Conservation (phyloP, 129 eudicot species). For the Rutidosis leptorrhynchoides region DNA sequence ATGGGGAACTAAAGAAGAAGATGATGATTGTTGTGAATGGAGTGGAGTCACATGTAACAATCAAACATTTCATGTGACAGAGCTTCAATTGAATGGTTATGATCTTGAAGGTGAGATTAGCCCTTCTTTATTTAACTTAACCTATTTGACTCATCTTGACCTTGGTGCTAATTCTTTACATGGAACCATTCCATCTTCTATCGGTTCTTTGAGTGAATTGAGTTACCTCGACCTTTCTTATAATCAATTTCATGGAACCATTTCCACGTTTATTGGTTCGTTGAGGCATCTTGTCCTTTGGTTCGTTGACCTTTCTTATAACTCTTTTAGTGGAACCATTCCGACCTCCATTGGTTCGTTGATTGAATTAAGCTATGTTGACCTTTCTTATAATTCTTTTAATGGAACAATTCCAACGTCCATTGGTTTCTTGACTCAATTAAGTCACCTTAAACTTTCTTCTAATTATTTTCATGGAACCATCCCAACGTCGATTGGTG, state of each 20-base stretch:
- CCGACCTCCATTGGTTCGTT: background rate
- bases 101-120: slow-evolving; percentile 6
- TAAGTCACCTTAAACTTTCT: background rate
- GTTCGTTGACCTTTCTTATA: no score
- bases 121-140: slow-evolving; percentile 28
- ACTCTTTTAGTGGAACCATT: slow-evolving; percentile 6
- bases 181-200: slow-evolving; percentile 6
- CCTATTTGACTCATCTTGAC: slow-evolving; percentile 14
- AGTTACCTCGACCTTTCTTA: background rate
- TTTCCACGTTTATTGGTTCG: background rate
- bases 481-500: background rate
- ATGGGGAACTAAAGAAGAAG: slow-evolving; percentile 15
- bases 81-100: slow-evolving; percentile 1
- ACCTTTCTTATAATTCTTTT: background rate
- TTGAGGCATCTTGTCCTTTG: no score
- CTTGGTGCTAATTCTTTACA: background rate
- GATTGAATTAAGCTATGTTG: background rate
- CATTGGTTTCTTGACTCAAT: background rate
- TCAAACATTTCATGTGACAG: slow-evolving; percentile 25
- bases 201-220: background rate
- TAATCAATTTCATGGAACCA: background rate
- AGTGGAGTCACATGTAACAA: slow-evolving; percentile 17
- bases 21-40: slow-evolving; percentile 40
- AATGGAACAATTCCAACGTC: slow-evolving; percentile 13
- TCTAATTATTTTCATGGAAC: background rate